Evolutionary conservation across 2,329 filamentous ascomycete species (phyloP), one percentile per base, ranked within the genome.

Genomic region (Didymella glomerata): DNA sequence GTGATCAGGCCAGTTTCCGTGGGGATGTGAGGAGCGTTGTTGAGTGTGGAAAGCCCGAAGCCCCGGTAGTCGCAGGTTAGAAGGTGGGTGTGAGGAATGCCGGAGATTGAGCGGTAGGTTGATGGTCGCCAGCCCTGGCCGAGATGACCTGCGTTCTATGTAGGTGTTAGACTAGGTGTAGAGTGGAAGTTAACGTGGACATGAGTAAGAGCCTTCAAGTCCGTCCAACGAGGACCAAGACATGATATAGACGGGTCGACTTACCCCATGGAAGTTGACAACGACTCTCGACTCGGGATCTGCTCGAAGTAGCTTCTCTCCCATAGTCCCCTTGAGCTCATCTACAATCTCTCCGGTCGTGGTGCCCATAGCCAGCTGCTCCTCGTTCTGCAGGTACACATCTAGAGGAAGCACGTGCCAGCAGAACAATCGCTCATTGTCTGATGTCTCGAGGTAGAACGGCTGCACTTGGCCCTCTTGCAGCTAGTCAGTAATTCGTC

Each of bases 11-110:
- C 94, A 34, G 84, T 79, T 78, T 98, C 94, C 0, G 88, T 89
- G 0, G 94, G 94, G 34, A 74, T 62, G 50, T 74, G 62, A 2
- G 73, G 73, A 3, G 64, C 13, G 47, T 76, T 74, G 4, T 78
- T 80, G n/a, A 94, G 92, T 0, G 88, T 91, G 9, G 91, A 95
- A 38, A 86, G 84, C 0, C 93, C 93, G 68, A 92, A 97, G 7
- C 93, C 93, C 18, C 93, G 90, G 77, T 97, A 97, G 80, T 97
- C 93, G 68, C 97, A 88, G 38, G 92, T 86, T n/a, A 97, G 82
- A 44, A 97, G 85, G 72, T 97, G 93, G 54, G 93, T 86, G 55
- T 85, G 82, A 0, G 82, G 74, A 34, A 88, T 87, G 51, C 90
- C 86, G 4, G 92, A 87, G 41, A 97, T 81, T 44, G 88, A 84